Conservation (phyloP, 352 stramenopile genomes). For the Blastocystis sp. region DNA sequence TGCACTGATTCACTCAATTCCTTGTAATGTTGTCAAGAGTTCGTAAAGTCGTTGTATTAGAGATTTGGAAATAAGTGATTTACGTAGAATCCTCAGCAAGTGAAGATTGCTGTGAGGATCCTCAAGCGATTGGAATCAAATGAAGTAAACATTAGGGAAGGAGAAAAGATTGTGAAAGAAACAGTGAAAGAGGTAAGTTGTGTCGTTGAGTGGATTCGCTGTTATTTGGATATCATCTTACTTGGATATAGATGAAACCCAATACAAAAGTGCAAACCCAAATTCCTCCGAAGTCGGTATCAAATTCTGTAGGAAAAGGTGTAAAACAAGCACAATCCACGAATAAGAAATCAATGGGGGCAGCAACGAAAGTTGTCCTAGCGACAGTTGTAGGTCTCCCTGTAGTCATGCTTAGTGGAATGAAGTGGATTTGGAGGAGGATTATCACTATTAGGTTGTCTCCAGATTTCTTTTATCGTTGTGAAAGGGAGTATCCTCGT, state of each 20-base stretch:
- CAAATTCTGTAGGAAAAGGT: background rate
- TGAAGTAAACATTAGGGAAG: background rate
- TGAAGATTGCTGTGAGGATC: background rate
- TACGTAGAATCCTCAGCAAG: background rate
- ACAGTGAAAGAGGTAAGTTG: background rate
- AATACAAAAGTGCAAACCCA: background rate
- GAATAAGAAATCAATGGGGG: conserved; percentile 1
- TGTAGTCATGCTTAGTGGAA: conserved; percentile 32
- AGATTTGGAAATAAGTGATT: background rate
- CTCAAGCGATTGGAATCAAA: conserved; percentile 33
- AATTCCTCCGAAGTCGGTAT: no score
- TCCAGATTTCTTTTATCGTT: conserved; percentile 40
- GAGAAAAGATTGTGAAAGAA: background rate
- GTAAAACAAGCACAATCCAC: background rate
- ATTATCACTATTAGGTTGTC: conserved; percentile 16
- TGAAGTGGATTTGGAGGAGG: conserved; percentile 2
- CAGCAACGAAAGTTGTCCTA: conserved; percentile 53
- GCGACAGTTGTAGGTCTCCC: conserved; percentile 50
- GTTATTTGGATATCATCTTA: no score
- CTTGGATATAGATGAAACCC: background rate
- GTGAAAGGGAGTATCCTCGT: conserved; percentile 25
- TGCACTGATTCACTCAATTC: background rate
- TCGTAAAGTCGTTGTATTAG: background rate
- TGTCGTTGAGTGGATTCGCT: background rate
- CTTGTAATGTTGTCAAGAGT: conserved; percentile 44